These are phyloP conservation scores for Hemileccinum impolitum DNA, from an alignment of 768 basidiomycete species.

Conservation along the genomic window DNA sequence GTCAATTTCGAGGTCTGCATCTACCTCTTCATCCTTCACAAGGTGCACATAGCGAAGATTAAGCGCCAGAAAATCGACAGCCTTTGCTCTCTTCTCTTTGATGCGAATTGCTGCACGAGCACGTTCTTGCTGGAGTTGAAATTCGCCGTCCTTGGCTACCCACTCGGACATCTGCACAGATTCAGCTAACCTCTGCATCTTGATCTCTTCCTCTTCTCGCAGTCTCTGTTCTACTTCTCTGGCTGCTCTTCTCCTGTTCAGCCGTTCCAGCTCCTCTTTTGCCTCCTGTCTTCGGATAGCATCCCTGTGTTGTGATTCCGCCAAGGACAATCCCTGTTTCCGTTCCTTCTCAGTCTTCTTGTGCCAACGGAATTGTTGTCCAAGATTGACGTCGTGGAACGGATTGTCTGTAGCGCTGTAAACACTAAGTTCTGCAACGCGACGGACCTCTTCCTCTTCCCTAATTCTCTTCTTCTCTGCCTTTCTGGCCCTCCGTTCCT, in stretches of 20 bases:
- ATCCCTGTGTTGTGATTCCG: conserved; percentile 79
- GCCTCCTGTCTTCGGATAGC: conserved; percentile 81
- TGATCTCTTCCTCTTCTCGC: conserved; percentile 88
- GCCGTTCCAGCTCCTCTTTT: conserved; percentile 89
- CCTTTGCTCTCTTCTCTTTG: conserved; percentile 95
- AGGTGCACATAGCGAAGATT: conserved; percentile 91
- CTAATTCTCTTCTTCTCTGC: conserved; percentile 80
- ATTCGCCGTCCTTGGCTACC: conserved; percentile 95
- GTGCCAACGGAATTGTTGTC: conserved; percentile 97
- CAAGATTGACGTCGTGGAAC: conserved; percentile 95
- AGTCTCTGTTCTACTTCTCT: conserved; percentile 86
- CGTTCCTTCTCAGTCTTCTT: conserved; percentile 97
- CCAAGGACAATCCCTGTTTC: conserved; percentile 76
- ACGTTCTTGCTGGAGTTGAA: conserved; percentile 93
- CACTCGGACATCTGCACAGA: conserved; percentile 98
- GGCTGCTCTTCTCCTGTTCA: conserved; percentile 88
- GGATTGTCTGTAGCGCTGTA: conserved; percentile 98
- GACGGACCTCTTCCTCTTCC: conserved; percentile 88
- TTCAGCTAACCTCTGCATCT: conserved; percentile 87
- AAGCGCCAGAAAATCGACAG: conserved; percentile 95
- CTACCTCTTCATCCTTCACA: conserved; percentile 73
- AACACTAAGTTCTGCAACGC: conserved; percentile 91
- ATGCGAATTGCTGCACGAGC: conserved; percentile 89
- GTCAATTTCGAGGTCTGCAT: conserved; percentile 93
- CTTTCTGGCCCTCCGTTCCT: conserved; percentile 79